A percentile compares a stretch with the other conserved stretches of the same genome.
Evolutionary conservation across 2,329 filamentous ascomycete species (phyloP).

Genomic region (Beauveria brongniartii): DNA sequence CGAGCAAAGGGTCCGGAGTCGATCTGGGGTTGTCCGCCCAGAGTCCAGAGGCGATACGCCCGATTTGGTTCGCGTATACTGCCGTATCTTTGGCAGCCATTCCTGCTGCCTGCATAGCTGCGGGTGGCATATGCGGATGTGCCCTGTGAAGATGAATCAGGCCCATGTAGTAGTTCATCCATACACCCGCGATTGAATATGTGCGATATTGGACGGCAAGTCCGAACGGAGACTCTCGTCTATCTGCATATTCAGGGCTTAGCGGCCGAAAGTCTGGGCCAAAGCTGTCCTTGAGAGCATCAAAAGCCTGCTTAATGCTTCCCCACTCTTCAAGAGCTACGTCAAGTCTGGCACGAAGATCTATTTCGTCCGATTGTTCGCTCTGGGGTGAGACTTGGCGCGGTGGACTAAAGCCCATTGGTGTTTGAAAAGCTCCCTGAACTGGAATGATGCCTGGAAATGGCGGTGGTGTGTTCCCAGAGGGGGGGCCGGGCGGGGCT

Average conservation of each 20-base stretch:
- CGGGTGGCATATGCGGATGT: conserved; percentile 85
- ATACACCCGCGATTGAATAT: conserved; percentile 79
- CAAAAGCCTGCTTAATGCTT: conserved; percentile 62
- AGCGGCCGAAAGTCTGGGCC: conserved; percentile 72
- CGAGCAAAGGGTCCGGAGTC: conserved; percentile 58
- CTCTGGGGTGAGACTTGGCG: conserved; percentile 34
- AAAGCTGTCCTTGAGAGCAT: conserved; percentile 55
- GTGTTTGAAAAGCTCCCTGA: conserved; percentile 39
- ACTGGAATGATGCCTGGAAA: conserved; percentile 51
- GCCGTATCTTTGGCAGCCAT: conserved; percentile 67
- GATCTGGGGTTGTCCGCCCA: conserved; percentile 42
- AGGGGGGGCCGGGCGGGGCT: conserved; percentile 17
- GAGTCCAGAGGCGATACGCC: conserved; percentile 70
- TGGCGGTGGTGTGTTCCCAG: conserved; percentile 26
- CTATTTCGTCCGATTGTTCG: conserved; percentile 41
- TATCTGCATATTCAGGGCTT: conserved; percentile 56
- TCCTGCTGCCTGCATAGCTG: conserved; percentile 78
- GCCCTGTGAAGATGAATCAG: conserved; percentile 73
- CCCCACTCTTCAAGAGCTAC: conserved; percentile 74
- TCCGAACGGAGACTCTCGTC: conserved; percentile 67
- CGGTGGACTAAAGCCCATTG: conserved; percentile 47
- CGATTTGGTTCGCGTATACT: conserved; percentile 64
- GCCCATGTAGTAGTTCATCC: conserved; percentile 80
- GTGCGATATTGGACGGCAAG: conserved; percentile 73
- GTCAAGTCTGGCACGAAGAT: conserved; percentile 57